Percentiles rank a stretch among this genome's conserved stretches.
Evolutionary conservation across 2,329 filamentous ascomycete species (phyloP).

Genomic region (Drechslerella dactyloides): DNA sequence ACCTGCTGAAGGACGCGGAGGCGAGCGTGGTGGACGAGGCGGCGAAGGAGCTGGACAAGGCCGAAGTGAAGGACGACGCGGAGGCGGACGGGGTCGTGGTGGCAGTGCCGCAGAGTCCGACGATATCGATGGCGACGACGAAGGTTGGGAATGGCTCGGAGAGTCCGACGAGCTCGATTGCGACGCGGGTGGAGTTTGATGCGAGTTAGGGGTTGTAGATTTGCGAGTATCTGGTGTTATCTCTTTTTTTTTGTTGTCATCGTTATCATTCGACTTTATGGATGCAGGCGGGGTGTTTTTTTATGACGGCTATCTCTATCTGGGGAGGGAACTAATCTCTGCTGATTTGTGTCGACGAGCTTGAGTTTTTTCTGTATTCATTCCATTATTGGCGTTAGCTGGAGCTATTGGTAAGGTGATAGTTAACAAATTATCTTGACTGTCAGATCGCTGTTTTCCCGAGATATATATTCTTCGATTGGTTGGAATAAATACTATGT

Average conservation of each 20-base stretch:
- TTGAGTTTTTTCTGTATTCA: conserved; percentile 5
- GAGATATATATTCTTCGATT: too few species aligned
- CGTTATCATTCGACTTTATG: too few species aligned
- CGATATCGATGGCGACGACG: conserved; percentile 52
- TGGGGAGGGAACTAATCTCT: conserved; percentile 1
- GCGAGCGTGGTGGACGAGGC: conserved; percentile 66
- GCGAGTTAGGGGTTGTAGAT: conserved; percentile 3
- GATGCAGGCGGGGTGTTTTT: conserved; percentile 1
- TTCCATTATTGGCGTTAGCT: conserved; percentile 46
- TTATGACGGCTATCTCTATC: too few species aligned
- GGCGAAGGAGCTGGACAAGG: conserved; percentile 31
- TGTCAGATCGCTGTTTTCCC: conserved; percentile 27
- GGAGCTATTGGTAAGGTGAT: conserved; percentile 45
- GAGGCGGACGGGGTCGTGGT: conserved; percentile 53
- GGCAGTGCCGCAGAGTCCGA: conserved; percentile 35
- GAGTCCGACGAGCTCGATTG: conserved; percentile 18
- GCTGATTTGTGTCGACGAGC: not conserved
- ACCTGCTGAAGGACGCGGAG: conserved; percentile 76
- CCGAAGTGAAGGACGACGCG: conserved; percentile 53
- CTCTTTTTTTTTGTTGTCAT: not conserved
- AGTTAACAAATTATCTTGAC: not conserved
- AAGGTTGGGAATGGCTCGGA: conserved; percentile 55
- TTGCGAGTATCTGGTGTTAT: conserved; percentile 1
- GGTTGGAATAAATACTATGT: too few species aligned
- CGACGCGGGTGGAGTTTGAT: conserved; percentile 56